Evolutionary conservation across 192 early-diverging fungal species (phyloP), one percentile per base, ranked within the genome.

Genomic region (Coemansia umbellata): DNA sequence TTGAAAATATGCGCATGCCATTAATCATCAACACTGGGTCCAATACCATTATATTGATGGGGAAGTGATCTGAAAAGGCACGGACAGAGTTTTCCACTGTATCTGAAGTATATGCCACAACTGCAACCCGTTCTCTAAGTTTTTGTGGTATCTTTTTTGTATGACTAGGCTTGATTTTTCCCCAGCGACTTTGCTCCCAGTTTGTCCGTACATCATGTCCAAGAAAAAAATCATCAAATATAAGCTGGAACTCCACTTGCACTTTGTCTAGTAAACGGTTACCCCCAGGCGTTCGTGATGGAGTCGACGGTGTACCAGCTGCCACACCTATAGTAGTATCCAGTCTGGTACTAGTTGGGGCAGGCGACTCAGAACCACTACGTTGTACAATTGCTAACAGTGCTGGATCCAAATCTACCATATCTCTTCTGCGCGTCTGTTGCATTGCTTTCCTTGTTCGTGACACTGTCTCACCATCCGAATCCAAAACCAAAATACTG

Each of bases 351-450:
- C 21, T 45, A 19, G 6, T 10, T 13, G 39, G 39, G 3, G n/a
- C n/a, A n/a, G 43, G 43, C 43, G 43, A 45, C 24, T 26, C 43
- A 19, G 28, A 27, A 1, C 37, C 32, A 23, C 40, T 36, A 10
- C 13, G 18, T 1, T 36, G 42, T 8, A 47, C 40, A 22, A 66
- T 68, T 1, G 71, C 76, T 3, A 50, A 63, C 22, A 82, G 37
- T 2, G 78, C 71, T 5, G 81, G 81, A 45, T 82, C 81, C 23
- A 82, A 55, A 15, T 65, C 66, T 1, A 41, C 26, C 1, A 47
- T 32, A 14, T 45, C 55, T 8, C 36, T 31, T 26, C 23, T 21
- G 24, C 10, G 13, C n/a, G 23, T 32, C 18, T 35, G 49, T 10
- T 32, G 36, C 24, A 31, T 27, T 2, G 17, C 5, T 7, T 13